Percentiles rank a stretch among this genome's conserved stretches.
Evolutionary conservation across 768 basidiomycete genomes (phyloP).

Genomic region (Heimioporus sp.): DNA sequence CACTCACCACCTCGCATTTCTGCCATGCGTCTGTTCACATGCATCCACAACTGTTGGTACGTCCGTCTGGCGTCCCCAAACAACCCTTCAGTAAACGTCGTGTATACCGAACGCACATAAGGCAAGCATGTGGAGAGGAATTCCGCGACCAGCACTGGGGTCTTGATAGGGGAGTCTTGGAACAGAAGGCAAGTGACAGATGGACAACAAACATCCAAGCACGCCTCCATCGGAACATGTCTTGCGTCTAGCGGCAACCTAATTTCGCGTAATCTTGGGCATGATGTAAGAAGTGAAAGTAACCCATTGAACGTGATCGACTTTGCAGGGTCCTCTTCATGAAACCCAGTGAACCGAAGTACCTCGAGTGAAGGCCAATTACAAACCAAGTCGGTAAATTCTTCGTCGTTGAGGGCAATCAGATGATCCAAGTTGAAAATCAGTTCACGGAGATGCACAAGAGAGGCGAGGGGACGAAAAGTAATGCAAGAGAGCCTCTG

Average conservation of each 20-base stretch:
- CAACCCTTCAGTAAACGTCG: too few relatives aligned
- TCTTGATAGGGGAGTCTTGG: neutral
- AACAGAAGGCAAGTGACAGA: neutral
- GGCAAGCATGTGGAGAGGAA: neutral
- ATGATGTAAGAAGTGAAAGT: neutral
- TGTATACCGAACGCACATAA: neutral
- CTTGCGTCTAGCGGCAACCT: neutral
- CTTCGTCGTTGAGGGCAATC: neutral
- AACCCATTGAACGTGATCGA: neutral
- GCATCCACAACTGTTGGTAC: too few relatives aligned
- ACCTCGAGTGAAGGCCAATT: slow-evolving; percentile 1
- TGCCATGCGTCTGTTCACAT: too few relatives aligned
- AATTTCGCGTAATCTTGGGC: neutral
- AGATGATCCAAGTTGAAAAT: neutral
- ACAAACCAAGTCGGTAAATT: neutral
- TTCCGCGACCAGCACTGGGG: neutral
- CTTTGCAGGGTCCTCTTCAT: neutral
- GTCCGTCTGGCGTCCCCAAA: too few relatives aligned
- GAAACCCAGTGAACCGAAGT: neutral
- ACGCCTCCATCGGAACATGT: neutral
- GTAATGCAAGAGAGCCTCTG: neutral
- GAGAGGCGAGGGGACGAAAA: neutral
- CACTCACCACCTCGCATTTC: too few relatives aligned
- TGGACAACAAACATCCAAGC: neutral
- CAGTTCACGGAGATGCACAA: slow-evolving; percentile 1